These are phyloP conservation scores for Xerophyta viscosa DNA, from an alignment of 106 monocot genomes.

Conservation along the genomic window DNA sequence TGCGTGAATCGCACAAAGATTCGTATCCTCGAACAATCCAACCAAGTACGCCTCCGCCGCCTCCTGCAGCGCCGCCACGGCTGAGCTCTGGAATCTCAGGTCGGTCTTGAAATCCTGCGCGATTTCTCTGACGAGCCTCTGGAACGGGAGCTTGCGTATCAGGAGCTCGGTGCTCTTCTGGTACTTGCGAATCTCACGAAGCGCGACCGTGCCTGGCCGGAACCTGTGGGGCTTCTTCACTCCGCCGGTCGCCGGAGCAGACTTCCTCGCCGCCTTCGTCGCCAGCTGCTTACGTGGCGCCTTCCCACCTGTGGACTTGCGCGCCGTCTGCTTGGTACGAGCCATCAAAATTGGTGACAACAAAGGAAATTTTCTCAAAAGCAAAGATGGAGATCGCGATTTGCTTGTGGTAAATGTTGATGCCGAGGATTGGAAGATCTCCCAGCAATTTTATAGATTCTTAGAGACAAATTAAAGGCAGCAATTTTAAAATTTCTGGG, in stretches of 20 bases:
- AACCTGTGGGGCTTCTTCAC: conserved; percentile 1
- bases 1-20: conserved; percentile 6
- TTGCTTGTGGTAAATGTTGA: too few species aligned
- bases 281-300: conserved; percentile 2
- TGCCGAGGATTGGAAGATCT: too few species aligned
- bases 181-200: conserved; percentile 2
- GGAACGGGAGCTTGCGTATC: conserved; percentile 1
- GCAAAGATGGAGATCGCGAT: too few species aligned
- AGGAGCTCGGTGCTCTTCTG: conserved; percentile 4
- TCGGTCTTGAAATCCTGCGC: conserved; percentile 4
- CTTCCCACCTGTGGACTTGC: conserved; percentile 1
- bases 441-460: too few species aligned
- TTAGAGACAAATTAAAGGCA: too few species aligned
- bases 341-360: too few species aligned
- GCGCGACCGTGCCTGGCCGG: neutral
- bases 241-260: conserved; percentile 1
- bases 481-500: too few species aligned
- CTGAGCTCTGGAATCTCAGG: conserved; percentile 1
- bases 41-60: conserved; percentile 5
- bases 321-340: conserved; percentile 1
- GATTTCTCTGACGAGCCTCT: neutral
- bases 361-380: too few species aligned
- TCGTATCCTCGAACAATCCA: conserved; percentile 5
- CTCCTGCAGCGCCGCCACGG: conserved; percentile 1
- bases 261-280: neutral